Evolutionary conservation across 495 filamentous ascomycete species (phyloP).

Genomic region (Extremus antarcticus): DNA sequence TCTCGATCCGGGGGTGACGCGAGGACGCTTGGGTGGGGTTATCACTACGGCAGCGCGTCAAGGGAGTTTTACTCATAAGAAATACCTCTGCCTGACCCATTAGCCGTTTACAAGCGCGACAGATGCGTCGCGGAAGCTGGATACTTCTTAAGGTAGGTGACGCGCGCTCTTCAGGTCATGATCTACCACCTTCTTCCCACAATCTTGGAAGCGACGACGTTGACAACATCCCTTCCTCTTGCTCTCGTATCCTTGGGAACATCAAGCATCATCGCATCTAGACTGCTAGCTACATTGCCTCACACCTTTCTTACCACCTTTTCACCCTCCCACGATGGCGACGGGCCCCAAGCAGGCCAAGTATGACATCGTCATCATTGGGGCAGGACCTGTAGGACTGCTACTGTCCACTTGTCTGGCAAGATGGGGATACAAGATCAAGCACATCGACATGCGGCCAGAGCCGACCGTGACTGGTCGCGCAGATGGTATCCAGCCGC

Average conservation of each 20-base stretch:
- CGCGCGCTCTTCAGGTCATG: neutral
- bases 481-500: constrained; percentile 66
- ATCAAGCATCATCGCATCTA: neutral
- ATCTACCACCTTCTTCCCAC: neutral
- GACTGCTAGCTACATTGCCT: neutral
- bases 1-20: neutral
- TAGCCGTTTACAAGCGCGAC: neutral
- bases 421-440: constrained; percentile 58
- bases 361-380: constrained; percentile 73
- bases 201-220: neutral
- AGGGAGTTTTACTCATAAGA: neutral
- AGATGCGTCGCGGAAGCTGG: neutral
- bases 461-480: constrained; percentile 54
- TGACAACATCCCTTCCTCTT: neutral
- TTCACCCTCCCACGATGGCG: constrained; percentile 10
- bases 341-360: constrained; percentile 29
- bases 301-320: neutral
- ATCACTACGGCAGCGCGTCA: neutral
- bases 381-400: constrained; percentile 80
- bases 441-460: constrained; percentile 55
- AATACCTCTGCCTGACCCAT: neutral
- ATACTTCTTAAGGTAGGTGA: neutral
- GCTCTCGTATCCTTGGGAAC: neutral
- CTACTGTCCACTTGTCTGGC: constrained; percentile 73
- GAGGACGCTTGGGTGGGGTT: neutral